phyloP scores from a whole-genome alignment of 1,284 basidiomycete species.

The Pyrrhoderma noxium region DNA sequence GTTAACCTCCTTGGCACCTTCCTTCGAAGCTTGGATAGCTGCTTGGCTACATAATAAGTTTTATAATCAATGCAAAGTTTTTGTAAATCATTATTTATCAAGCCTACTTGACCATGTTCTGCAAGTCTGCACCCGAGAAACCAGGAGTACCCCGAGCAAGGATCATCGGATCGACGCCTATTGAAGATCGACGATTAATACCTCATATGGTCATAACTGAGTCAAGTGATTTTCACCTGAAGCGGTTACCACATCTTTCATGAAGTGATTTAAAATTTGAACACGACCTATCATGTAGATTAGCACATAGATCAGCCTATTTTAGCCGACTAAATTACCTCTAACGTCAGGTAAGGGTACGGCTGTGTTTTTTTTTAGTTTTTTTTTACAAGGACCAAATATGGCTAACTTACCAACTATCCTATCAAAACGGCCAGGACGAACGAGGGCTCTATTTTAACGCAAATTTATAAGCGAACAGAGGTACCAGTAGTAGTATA shows the following conservation, averaged over 20 bases:
- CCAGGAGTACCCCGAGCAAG: constrained; percentile 88
- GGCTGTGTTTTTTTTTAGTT: no score
- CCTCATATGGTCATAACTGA: no score
- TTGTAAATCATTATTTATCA: constrained; percentile 9
- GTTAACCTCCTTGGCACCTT: constrained; percentile 65
- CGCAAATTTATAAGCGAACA: constrained; percentile 18
- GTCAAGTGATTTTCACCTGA: constrained; percentile 34
- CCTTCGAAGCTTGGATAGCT: constrained; percentile 86
- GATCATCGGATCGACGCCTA: constrained; percentile 75
- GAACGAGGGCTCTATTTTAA: constrained; percentile 69
- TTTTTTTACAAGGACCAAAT: no score
- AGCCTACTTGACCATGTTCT: constrained; percentile 87
- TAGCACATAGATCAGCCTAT: no score
- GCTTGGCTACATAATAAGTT: constrained; percentile 52
- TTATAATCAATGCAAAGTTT: background rate
- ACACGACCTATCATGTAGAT: constrained; percentile 42
- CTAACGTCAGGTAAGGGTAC: constrained; percentile 85
- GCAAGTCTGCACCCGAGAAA: constrained; percentile 87
- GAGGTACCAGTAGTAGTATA: constrained; percentile 5
- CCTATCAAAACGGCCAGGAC: constrained; percentile 91
- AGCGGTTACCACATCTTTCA: constrained; percentile 68
- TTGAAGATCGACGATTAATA: background rate
- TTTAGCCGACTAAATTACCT: background rate
- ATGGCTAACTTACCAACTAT: constrained; percentile 42
- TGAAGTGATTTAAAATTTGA: constrained; percentile 86